A percentile compares a stretch with the other conserved stretches of the same genome.
Conservation (phyloP, 192 early-diverging fungal species). For the Podila verticillata region DNA sequence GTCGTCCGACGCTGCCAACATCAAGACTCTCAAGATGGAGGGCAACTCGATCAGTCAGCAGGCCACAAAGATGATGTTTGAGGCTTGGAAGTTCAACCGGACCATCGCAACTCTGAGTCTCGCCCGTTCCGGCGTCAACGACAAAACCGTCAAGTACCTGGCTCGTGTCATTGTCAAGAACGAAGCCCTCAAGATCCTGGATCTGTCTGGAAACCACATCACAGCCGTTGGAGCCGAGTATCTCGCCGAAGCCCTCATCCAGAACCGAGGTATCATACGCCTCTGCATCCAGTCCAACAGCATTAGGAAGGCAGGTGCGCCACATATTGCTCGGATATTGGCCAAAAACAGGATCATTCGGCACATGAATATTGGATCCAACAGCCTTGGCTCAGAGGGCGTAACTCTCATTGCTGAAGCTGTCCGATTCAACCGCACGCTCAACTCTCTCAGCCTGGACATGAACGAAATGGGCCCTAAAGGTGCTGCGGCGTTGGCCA, state of each 20-base stretch:
- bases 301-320: constrained; percentile 45
- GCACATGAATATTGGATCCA: constrained; percentile 54
- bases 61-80: constrained; percentile 46
- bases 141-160: constrained; percentile 53
- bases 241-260: constrained; percentile 45
- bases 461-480: constrained; percentile 48
- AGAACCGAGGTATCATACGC: constrained; percentile 39
- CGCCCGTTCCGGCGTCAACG: constrained; percentile 51
- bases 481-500: constrained; percentile 26
- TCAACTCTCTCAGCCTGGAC: constrained; percentile 51
- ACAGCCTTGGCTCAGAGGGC: constrained; percentile 34
- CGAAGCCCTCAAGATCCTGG: constrained; percentile 33
- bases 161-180: constrained; percentile 43
- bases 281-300: constrained; percentile 55
- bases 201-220: constrained; percentile 52
- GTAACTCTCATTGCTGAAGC: constrained; percentile 40
- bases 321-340: constrained; percentile 48
- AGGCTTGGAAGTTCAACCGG: constrained; percentile 51
- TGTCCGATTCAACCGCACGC: constrained; percentile 38
- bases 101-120: constrained; percentile 50
- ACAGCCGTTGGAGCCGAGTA: constrained; percentile 33
- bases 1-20: constrained; percentile 45
- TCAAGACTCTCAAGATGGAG: constrained; percentile 45
- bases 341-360: constrained; percentile 51
- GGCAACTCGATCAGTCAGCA: constrained; percentile 51